Conservation (phyloP, 805 yeast species). For the Maudiozyma saulgeensis region DNA sequence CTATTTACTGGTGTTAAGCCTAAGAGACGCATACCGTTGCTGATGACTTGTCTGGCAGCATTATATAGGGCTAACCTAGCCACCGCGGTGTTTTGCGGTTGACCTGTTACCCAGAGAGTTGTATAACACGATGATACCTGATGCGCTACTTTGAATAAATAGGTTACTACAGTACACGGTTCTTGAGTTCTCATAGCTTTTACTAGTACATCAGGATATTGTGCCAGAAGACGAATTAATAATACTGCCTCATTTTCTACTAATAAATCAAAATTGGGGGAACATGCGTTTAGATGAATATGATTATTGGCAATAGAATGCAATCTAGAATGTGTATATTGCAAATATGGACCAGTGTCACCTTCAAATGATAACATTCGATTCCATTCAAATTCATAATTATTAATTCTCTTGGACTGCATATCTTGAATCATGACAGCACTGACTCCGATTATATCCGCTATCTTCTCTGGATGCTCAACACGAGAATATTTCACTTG, state of each 20-base stretch:
- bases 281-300: constrained; percentile 33
- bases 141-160: constrained; percentile 86
- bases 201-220: constrained; percentile 82
- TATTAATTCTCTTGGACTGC: constrained; percentile 93
- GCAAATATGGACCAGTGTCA: constrained; percentile 97
- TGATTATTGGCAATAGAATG: constrained; percentile 88
- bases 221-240: constrained; percentile 68
- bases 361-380: constrained; percentile 98
- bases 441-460: constrained; percentile 89
- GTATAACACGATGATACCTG: constrained; percentile 96
- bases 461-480: constrained; percentile 86
- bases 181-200: constrained; percentile 77
- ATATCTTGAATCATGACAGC: constrained; percentile 98
- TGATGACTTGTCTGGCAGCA: constrained; percentile 78
- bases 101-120: constrained; percentile 93
- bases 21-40: constrained; percentile 79
- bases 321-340: constrained; percentile 94
- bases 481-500: constrained; percentile 85
- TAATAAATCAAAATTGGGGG: constrained; percentile 50
- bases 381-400: constrained; percentile 93
- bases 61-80: constrained; percentile 89
- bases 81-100: constrained; percentile 69
- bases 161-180: constrained; percentile 89
- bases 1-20: constrained; percentile 96
- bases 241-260: constrained; percentile 61